Evolutionary conservation across 345 rosid species (phyloP), one percentile per base, ranked within the genome.

Genomic region (Syzygium aqueum): DNA sequence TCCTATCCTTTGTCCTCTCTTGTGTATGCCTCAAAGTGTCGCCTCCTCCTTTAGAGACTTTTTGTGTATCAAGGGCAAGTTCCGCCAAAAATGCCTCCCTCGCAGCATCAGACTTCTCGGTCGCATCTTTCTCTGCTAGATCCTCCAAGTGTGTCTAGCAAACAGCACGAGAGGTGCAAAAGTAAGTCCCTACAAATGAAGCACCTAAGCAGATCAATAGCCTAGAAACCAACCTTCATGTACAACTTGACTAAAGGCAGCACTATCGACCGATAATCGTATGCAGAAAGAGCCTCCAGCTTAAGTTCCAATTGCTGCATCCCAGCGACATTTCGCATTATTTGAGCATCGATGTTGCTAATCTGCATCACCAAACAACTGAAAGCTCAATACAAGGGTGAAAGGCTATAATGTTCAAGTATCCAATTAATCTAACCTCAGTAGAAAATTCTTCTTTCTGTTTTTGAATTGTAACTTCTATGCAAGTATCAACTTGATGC

Each of bases 101-200:
- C n/a, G 96, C 99, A 89, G 99, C 99, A 92, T 97, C 98, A 90
- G 99, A 94, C 93, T 94, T 96, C 93, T 96, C 98, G 53, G 94
- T 96, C 85, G 98, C 99, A 93, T 95, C 95, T 92, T 95, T 96
- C 92, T 96, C 98, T 59, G 97, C 98, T 90, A 95, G 93, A 89
- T 94, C 95, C 95, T 96, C 99, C 92, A 97, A 93, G 91, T 89
- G 94, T 86, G 95, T 94, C 99, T 97, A 85, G 59, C 87, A 63
- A 82, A 86, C 53, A 86, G 59, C 80, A 84, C 52, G 85, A 82
- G 19, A 51, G 84, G 85, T 86, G 84, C 30, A n/a, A 63, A 87
- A 82, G 88, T 87, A 46, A 61, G 40, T 49, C 27, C 63, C 53
- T 33, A 65, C 88, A 86, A 84, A 86, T 80, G 63, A 86, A 84